phyloP scores from a whole-genome alignment of 2,329 filamentous ascomycete genomes.

The Ascocoryne sarcoides region DNA sequence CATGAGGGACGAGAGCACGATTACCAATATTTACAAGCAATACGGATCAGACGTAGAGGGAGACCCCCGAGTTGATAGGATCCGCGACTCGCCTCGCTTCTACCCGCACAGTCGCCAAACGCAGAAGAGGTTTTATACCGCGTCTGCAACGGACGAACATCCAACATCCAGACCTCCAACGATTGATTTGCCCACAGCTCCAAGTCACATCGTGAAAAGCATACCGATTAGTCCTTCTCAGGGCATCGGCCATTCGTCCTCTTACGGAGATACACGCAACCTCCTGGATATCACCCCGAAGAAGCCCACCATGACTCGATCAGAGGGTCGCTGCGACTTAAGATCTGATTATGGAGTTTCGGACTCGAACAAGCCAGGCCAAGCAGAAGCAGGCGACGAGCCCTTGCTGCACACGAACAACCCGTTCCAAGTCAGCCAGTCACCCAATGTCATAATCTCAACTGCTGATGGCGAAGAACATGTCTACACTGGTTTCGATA shows the following conservation, averaged over 20 bases:
- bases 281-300: constrained; percentile 13
- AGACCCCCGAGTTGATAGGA: neutral
- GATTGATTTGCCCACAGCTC: neutral
- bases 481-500: constrained; percentile 3
- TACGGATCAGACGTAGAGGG: neutral
- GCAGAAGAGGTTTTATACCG: no score
- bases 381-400: neutral
- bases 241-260: constrained; percentile 9
- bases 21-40: neutral
- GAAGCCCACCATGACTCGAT: neutral
- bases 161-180: neutral
- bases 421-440: neutral
- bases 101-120: neutral
- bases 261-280: constrained; percentile 17
- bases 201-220: neutral
- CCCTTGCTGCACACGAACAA: constrained; percentile 5
- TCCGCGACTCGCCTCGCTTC: neutral
- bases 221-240: constrained; percentile 1
- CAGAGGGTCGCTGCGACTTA: neutral
- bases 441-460: constrained; percentile 11
- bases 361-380: neutral
- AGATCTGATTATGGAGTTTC: neutral
- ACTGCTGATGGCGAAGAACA: constrained; percentile 7
- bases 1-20: neutral
- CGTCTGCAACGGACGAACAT: neutral